Conservation (phyloP, 139 green algal genomes). For the Spirogloea muscicola region DNA sequence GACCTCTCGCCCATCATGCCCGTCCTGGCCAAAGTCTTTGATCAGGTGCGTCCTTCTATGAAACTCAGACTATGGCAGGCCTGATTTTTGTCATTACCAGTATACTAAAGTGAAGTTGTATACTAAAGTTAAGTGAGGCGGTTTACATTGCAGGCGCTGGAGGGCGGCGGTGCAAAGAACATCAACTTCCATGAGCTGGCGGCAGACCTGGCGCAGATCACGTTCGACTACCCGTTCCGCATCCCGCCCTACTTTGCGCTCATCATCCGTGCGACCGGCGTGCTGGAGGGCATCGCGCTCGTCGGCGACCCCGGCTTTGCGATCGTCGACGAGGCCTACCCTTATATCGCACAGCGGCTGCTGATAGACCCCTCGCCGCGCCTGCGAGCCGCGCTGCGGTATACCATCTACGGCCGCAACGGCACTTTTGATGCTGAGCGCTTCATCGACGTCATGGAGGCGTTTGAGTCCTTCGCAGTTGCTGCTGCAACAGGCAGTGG, state of each 20-base stretch:
- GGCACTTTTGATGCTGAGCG: constrained; percentile 67
- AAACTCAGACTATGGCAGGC: too few relatives aligned
- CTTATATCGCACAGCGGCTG: constrained; percentile 85
- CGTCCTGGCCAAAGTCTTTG: constrained; percentile 49
- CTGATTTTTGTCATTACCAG: too few relatives aligned
- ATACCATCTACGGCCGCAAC: constrained; percentile 72
- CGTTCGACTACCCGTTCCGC: constrained; percentile 93
- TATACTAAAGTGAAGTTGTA: too few relatives aligned
- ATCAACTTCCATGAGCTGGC: constrained; percentile 79
- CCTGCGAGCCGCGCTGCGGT: constrained; percentile 73
- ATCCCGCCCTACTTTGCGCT: constrained; percentile 91
- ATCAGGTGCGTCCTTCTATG: too few relatives aligned
- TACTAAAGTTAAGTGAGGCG: too few relatives aligned
- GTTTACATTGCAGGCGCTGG: too few relatives aligned
- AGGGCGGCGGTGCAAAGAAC: constrained; percentile 59
- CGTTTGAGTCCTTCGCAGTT: constrained; percentile 85
- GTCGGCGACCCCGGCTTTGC: constrained; percentile 89
- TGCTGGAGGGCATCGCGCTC: constrained; percentile 84
- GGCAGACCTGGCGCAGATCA: constrained; percentile 96
- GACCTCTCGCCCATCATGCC: constrained; percentile 92
- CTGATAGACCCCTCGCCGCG: constrained; percentile 87
- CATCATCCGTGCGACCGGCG: constrained; percentile 80
- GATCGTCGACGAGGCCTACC: constrained; percentile 96
- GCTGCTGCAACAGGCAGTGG: constrained; percentile 43
- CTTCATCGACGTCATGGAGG: constrained; percentile 95